Percentiles rank a stretch among this genome's conserved stretches.
Evolutionary conservation across 2,329 filamentous ascomycete species (phyloP).

Genomic region (Talaromyces sp.): DNA sequence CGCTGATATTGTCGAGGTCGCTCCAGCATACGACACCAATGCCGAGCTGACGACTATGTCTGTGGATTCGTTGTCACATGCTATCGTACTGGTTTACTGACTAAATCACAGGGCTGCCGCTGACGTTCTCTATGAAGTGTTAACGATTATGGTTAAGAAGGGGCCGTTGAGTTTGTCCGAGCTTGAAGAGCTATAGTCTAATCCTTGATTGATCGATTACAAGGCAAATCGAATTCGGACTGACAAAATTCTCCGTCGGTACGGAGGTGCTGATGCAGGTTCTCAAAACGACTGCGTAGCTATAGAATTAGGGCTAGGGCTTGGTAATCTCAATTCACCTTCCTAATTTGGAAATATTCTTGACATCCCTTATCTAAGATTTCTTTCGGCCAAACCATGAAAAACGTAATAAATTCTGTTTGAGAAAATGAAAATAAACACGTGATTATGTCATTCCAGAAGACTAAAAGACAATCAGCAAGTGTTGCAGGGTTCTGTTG

Average conservation of each 20-base stretch:
- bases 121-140: slow-evolving; percentile 70
- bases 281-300: neutral
- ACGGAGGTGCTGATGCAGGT: neutral
- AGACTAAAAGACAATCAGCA: neutral
- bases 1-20: slow-evolving; percentile 60
- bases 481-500: neutral
- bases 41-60: slow-evolving; percentile 55
- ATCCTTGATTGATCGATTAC: neutral
- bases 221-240: neutral
- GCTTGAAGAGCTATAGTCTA: neutral
- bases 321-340: neutral
- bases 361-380: neutral
- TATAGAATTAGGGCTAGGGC: neutral
- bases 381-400: neutral
- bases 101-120: slow-evolving; percentile 36
- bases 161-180: slow-evolving; percentile 55
- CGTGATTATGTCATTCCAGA: neutral
- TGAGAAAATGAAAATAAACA: neutral
- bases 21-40: slow-evolving; percentile 59
- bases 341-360: neutral
- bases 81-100: neutral
- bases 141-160: slow-evolving; percentile 78
- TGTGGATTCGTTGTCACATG: slow-evolving; percentile 14
- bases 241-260: neutral
- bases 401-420: neutral